Evolutionary conservation across 441 rosid genomes (phyloP).

Genomic region (Arabidopsis lyrata): DNA sequence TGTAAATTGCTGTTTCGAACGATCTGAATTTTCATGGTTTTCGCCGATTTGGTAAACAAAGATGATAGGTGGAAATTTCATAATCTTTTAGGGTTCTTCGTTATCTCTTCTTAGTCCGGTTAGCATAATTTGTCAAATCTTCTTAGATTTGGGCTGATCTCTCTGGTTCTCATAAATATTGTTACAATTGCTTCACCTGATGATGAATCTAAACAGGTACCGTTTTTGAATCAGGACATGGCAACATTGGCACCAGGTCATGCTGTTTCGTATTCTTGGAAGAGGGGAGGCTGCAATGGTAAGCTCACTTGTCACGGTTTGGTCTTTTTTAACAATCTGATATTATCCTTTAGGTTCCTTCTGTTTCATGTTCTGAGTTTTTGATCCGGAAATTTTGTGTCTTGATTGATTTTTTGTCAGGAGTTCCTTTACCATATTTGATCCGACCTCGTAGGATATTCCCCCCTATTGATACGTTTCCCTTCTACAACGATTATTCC

Average conservation of each 20-base stretch:
- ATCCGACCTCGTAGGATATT: conserved; percentile 25
- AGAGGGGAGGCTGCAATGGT: conserved; percentile 13
- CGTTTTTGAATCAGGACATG: conserved; percentile 27
- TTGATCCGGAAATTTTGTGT: background rate
- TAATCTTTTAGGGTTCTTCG: conserved; percentile 15
- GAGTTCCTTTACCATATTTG: conserved; percentile 41
- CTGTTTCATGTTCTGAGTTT: background rate
- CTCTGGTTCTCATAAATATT: background rate
- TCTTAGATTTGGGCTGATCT: background rate
- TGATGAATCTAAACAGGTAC: background rate
- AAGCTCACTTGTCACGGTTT: conserved; percentile 14
- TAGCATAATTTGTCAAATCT: background rate
- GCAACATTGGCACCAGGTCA: conserved; percentile 2
- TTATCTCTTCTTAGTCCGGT: too few relatives aligned
- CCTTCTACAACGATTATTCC: conserved; percentile 25
- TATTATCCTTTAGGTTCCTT: background rate
- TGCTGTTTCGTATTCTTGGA: conserved; percentile 11
- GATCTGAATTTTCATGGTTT: background rate
- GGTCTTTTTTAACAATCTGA: background rate
- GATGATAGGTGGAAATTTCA: background rate
- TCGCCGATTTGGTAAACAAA: background rate
- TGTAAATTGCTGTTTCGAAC: background rate
- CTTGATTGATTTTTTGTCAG: conserved; percentile 12
- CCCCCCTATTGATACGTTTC: background rate
- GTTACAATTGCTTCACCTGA: conserved; percentile 6